Conservation (phyloP, 768 basidiomycete genomes). For the Coprinopsis sp. region DNA sequence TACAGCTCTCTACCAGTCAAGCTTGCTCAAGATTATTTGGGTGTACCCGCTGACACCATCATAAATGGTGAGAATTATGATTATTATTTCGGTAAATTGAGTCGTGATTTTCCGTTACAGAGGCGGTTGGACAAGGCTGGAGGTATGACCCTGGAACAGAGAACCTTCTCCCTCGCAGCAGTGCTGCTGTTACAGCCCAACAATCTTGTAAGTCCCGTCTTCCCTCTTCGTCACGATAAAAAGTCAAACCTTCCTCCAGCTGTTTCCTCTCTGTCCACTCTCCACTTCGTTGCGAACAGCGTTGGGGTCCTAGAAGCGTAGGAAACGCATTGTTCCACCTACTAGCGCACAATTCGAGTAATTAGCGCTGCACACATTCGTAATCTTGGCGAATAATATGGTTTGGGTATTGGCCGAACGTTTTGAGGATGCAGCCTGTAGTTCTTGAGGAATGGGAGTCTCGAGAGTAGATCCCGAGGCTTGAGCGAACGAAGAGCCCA, state of each 20-base stretch:
- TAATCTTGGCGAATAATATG: slow-evolving; percentile 20
- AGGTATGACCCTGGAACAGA: slow-evolving; percentile 42
- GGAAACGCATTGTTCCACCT: slow-evolving; percentile 1
- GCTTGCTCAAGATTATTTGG: slow-evolving; percentile 55
- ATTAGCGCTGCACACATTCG: slow-evolving; percentile 16
- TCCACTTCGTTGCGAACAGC: slow-evolving; percentile 49
- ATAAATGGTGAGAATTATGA: slow-evolving; percentile 28
- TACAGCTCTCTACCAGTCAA: slow-evolving; percentile 56
- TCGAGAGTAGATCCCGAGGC: too few relatives aligned
- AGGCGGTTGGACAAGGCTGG: slow-evolving; percentile 39
- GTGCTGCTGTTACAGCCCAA: background rate
- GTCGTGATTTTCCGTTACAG: slow-evolving; percentile 30
- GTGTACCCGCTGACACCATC: slow-evolving; percentile 37
- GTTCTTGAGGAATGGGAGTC: too few relatives aligned
- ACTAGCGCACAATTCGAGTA: slow-evolving; percentile 16
- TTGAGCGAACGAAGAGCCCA: too few relatives aligned
- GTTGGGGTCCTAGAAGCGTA: slow-evolving; percentile 45
- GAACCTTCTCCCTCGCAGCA: slow-evolving; percentile 37
- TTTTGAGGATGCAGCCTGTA: too few relatives aligned
- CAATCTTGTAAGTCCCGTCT: slow-evolving; percentile 3
- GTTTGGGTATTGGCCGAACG: slow-evolving; percentile 12
- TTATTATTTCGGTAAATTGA: background rate
- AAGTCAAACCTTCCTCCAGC: slow-evolving; percentile 17
- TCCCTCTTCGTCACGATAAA: slow-evolving; percentile 8
- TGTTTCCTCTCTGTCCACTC: slow-evolving; percentile 43